Percentiles rank a stretch among this genome's conserved stretches.
These are phyloP conservation scores for Neopestalotiopsis sp. DNA, from an alignment of 2,329 filamentous ascomycete species.

Conservation along the genomic window DNA sequence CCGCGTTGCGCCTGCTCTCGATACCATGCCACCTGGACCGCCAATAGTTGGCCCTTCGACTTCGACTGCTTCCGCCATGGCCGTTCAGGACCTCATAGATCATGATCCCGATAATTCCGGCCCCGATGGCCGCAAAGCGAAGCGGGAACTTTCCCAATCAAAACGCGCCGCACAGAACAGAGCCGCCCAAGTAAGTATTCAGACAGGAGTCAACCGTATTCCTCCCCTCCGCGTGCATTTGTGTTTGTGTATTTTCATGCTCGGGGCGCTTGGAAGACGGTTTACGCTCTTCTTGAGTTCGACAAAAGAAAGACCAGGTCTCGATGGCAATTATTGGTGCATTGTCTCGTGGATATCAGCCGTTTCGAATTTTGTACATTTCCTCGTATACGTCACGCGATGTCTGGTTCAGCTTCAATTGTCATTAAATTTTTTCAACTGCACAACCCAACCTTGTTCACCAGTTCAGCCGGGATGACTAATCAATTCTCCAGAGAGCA, in stretches of 20 bases:
- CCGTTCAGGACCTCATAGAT: constrained; percentile 37
- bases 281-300: not conserved
- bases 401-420: not conserved
- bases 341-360: not conserved
- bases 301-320: not conserved
- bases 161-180: constrained; percentile 97
- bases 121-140: constrained; percentile 73
- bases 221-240: not conserved
- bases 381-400: not conserved
- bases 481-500: constrained; percentile 68
- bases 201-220: not conserved
- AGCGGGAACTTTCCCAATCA: constrained; percentile 90
- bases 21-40: constrained; percentile 40
- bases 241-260: not conserved
- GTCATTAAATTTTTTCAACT: not conserved
- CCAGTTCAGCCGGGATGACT: not conserved
- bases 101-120: constrained; percentile 40
- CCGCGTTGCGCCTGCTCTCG: constrained; percentile 28
- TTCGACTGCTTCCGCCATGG: constrained; percentile 30
- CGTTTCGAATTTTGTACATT: not conserved
- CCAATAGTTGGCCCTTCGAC: constrained; percentile 33
- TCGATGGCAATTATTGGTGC: not conserved
- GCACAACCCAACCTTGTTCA: not conserved
- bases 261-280: not conserved
- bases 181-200: constrained; percentile 82